Evolutionary conservation across 2,329 filamentous ascomycete genomes (phyloP), one percentile per base, ranked within the genome.

Genomic region (Pestalotiopsis sp.): DNA sequence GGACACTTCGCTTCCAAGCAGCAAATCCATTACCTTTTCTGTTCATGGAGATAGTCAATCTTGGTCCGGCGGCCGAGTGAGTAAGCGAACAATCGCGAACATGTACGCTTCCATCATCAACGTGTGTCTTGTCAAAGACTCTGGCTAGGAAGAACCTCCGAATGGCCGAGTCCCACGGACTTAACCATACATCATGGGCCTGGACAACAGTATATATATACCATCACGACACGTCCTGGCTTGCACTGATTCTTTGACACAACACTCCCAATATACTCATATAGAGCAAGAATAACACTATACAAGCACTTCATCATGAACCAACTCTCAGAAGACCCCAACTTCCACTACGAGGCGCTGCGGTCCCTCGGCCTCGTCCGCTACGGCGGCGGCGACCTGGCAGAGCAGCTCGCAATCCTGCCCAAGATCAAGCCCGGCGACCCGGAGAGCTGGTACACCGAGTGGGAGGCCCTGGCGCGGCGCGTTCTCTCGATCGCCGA

Each of bases 331-430:
- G 64, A 68, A 31, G 74, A 77, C 59, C 49, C 57, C 3, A 67
- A 71, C 66, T 77, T 77, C 67, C 70, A 76, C 68, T 77, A 72
- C 57, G 73, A 76, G 68, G 67, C 77, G 56, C 73, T 76, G 13
- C 74, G 75, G 4, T 69, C 57, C 17, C 65, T 76, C 23, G 40
- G 70, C 27, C 27, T 70, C 3, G 69, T 72, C 9, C 70, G 71
- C 38, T 77, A 77, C 65, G 65, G 71, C 27, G 77, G 78, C 25
- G 65, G 74, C 1, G 73, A 78, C 68, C 70, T 75, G 4, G 76
- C 72, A 45, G 75, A 78, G 63, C 72, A 78, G 11, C 68, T 80
- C 9, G 69, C 72, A 41, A 74, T 75, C 7, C 76, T 76, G 9
- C 70, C 72, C n/a, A 66, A 72, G 36, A 75, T 79, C 57, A 61